Base-by-base conservation (phyloP, 139 green algal species). In the Zygnema circumcarinatum region DNA sequence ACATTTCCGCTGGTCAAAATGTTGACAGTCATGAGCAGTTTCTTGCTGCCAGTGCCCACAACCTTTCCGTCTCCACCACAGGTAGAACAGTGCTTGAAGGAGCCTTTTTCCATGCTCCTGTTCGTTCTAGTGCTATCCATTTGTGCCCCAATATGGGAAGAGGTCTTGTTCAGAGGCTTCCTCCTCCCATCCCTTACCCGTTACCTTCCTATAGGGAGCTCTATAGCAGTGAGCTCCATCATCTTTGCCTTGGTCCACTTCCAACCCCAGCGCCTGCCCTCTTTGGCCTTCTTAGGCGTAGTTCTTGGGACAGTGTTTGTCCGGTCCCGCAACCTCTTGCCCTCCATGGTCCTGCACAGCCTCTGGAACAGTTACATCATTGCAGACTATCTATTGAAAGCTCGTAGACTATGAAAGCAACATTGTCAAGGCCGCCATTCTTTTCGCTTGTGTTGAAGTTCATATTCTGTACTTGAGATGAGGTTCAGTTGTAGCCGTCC, bases 121-220 rank as follows among this genome's bases (percentile, higher is more conserved):
- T 98, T 96, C 84, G 94, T 96, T 39, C 76, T 91, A 20, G 93
- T 96, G 2, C 90, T 98, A 29, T 93, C 90, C 1, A 82, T 98
- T 25, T 96, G 93, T 74, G 94, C 95, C 22, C 96, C 96, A 2
- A 85, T 98, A 0, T 99, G 96, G 96, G 96, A 98, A 88, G 96
- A 98, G 92, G 78, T 95, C 36, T 95, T 98, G 38, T 99, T 99
- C 87, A 91, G 96, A 2, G 96, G 96, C 41, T 99, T 98, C 89
- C 89, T 99, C 76, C 90, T 99, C 47, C 92, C 95, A 1, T 96
- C 92, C 2, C 89, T 98, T n/a, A 91, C 92, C 0, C 84, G 88
- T 20, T 95, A 96, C 90, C 92, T 98, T 86, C 92, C 94, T 0
- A 47, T 86, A 20, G 76, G 74, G 74, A 62, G 38, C 22, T 54